Percentiles rank a stretch among this genome's conserved stretches.
Conservation (phyloP, 2,329 filamentous ascomycete species). For the Ophiostoma triangulosporum region DNA sequence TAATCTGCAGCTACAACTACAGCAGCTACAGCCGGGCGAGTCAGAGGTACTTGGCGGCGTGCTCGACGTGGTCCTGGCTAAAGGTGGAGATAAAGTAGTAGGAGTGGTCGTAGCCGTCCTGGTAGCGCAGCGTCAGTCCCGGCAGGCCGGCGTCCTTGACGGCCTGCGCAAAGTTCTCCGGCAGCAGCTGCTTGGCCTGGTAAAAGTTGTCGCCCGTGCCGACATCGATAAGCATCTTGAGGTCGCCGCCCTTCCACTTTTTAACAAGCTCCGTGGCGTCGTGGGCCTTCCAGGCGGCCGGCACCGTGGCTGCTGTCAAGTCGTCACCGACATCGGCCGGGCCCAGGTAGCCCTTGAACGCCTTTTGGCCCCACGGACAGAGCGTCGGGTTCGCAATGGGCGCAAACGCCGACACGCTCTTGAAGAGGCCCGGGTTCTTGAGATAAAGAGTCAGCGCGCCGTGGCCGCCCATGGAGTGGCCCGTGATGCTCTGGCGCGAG, state of each 20-base stretch:
- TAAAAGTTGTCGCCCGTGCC: conserved; percentile 95
- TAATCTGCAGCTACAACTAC: no score
- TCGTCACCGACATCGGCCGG: conserved; percentile 32
- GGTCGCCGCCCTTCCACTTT: conserved; percentile 45
- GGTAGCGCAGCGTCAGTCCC: conserved; percentile 68
- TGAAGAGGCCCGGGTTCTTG: conserved; percentile 81
- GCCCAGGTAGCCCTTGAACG: conserved; percentile 83
- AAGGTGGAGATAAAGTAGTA: conserved; percentile 96
- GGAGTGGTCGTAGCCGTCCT: conserved; percentile 87
- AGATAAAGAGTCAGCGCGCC: conserved; percentile 86
- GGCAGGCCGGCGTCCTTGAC: conserved; percentile 61
- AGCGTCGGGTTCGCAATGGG: conserved; percentile 76
- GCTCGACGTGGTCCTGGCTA: conserved; percentile 76
- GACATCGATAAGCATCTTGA: conserved; percentile 79
- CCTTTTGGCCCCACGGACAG: conserved; percentile 92
- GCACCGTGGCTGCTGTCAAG: conserved; percentile 16
- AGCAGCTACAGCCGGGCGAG: no score
- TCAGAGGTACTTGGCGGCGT: conserved; percentile 81
- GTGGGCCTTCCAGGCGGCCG: conserved; percentile 70
- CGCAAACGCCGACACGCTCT: conserved; percentile 78
- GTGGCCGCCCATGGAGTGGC: conserved; percentile 96
- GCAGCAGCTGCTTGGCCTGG: conserved; percentile 80
- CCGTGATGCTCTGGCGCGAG: conserved; percentile 65
- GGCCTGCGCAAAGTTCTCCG: conserved; percentile 79
- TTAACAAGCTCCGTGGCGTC: conserved; percentile 85